Evolutionary conservation across 805 yeast species (phyloP).

Genomic region (Metschnikowia rubicola): DNA sequence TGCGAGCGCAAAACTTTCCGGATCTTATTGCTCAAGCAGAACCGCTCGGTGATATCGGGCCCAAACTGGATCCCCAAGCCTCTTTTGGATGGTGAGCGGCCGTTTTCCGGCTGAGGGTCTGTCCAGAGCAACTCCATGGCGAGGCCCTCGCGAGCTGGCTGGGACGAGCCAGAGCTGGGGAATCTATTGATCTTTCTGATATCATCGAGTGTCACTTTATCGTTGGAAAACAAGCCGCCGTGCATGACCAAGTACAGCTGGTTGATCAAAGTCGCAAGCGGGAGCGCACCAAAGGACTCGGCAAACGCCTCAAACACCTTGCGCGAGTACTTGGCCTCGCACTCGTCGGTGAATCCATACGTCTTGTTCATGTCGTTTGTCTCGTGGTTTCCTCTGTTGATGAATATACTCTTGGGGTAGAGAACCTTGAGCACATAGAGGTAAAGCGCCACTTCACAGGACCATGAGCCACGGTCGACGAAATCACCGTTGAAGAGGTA

Average conservation of each 20-base stretch:
- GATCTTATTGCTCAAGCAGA: conserved; percentile 68
- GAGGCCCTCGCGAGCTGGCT: conserved; percentile 87
- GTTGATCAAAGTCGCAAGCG: conserved; percentile 80
- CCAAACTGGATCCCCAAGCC: conserved; percentile 97
- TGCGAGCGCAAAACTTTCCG: conserved; percentile 88
- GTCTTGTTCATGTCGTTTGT: conserved; percentile 95
- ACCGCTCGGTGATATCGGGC: conserved; percentile 83
- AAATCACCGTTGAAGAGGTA: conserved; percentile 95
- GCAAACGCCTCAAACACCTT: conserved; percentile 78
- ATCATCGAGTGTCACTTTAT: conserved; percentile 66
- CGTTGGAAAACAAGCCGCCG: conserved; percentile 89
- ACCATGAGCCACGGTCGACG: conserved; percentile 98
- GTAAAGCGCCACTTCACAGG: conserved; percentile 88
- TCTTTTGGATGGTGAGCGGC: conserved; percentile 84
- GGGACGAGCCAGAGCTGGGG: conserved; percentile 47
- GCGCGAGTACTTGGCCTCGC: conserved; percentile 83
- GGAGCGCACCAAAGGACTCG: conserved; percentile 81
- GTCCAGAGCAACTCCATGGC: conserved; percentile 98
- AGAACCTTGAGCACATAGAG: conserved; percentile 73
- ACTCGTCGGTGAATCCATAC: conserved; percentile 95
- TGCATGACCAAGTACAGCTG: conserved; percentile 84
- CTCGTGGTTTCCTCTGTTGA: conserved; percentile 96
- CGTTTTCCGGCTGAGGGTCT: conserved; percentile 80
- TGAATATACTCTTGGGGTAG: conserved; percentile 63
- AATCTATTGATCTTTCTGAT: conserved; percentile 70